phyloP scores from a whole-genome alignment of 2,329 filamentous ascomycete species.

The Dothiorella sarmentorum region DNA sequence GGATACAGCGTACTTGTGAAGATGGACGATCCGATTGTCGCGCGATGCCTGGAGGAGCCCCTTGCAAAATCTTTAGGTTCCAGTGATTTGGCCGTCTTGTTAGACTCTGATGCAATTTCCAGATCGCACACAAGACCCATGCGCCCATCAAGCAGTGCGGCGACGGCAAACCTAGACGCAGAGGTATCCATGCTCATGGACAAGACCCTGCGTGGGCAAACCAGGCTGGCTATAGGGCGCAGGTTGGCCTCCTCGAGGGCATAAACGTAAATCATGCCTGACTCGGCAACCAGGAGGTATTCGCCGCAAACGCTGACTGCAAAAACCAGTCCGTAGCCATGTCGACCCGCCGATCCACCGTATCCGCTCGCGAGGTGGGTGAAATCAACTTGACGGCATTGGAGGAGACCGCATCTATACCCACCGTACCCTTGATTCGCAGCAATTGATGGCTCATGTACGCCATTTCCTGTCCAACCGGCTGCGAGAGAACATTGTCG shows the following conservation, averaged over 20 bases:
- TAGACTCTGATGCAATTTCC: constrained; percentile 1
- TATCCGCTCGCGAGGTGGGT: neutral
- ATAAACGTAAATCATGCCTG: constrained; percentile 57
- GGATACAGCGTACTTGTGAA: constrained; percentile 19
- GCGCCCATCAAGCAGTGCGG: constrained; percentile 57
- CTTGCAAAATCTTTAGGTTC: neutral
- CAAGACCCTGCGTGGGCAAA: constrained; percentile 56
- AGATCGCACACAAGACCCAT: constrained; percentile 61
- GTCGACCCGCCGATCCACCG: neutral
- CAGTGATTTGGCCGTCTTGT: neutral
- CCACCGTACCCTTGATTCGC: constrained; percentile 4
- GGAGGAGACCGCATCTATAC: neutral
- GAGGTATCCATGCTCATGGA: constrained; percentile 63
- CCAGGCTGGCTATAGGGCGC: constrained; percentile 50
- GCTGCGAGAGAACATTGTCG: constrained; percentile 48
- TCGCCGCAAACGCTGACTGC: constrained; percentile 57
- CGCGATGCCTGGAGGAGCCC: constrained; percentile 8
- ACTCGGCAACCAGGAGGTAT: constrained; percentile 56
- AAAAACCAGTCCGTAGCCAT: constrained; percentile 40
- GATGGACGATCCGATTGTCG: constrained; percentile 19
- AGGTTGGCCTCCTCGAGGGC: constrained; percentile 39
- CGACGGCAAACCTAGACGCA: constrained; percentile 53
- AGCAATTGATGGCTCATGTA: constrained; percentile 23
- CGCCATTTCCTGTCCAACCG: constrained; percentile 39
- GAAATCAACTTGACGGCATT: constrained; percentile 22